Percentiles rank a stretch among this genome's conserved stretches.
Conservation (phyloP, 2,329 filamentous ascomycete genomes). For the Colletotrichum camelliae region DNA sequence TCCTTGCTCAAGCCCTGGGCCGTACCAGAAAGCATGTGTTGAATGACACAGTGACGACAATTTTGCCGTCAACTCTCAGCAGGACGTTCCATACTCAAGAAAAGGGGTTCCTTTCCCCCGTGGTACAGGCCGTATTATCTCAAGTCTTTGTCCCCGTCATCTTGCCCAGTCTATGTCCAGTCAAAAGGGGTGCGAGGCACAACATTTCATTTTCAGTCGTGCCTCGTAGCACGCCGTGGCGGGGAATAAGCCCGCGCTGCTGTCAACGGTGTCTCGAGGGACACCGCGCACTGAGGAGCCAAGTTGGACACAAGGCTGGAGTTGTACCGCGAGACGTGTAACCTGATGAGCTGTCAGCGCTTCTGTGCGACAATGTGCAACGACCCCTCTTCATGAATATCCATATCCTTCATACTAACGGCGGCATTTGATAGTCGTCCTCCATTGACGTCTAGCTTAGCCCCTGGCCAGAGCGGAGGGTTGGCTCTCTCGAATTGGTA, state of each 20-base stretch:
- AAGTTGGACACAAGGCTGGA: not conserved
- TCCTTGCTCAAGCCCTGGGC: rapidly evolving
- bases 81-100: not conserved
- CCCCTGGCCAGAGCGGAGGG: not conserved
- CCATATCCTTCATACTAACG: not conserved
- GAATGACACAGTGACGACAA: not conserved
- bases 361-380: not conserved
- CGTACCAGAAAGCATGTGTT: not conserved
- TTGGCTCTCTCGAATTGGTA: not conserved
- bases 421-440: not conserved
- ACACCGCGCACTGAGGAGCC: not conserved
- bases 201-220: not conserved
- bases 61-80: not conserved
- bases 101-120: not conserved
- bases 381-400: not conserved
- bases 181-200: not conserved
- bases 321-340: not conserved
- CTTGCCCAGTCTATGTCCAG: not conserved
- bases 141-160: not conserved
- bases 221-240: not conserved
- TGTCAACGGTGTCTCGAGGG: not conserved
- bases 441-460: not conserved
- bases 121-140: not conserved
- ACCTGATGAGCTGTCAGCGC: not conserved
- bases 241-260: not conserved